Evolutionary conservation across 805 yeast species (phyloP), one percentile per base, ranked within the genome.

Genomic region (Pichia pseudocactophila): DNA sequence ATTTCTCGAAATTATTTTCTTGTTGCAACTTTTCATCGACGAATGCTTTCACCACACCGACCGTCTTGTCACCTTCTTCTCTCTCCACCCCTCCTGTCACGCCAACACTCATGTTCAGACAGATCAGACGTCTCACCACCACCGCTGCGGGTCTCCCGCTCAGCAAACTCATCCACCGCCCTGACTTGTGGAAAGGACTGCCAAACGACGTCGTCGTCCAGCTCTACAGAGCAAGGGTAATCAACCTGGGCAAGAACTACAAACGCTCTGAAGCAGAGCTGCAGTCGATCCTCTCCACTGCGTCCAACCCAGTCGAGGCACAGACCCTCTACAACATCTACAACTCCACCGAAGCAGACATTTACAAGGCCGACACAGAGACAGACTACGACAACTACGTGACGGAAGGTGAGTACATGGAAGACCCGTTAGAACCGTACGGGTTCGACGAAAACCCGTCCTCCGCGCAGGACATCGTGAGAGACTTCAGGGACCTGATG

Each of bases 401-500:
- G 36, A 57, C 61, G 7, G 59, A 55, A 32, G 62, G 62, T 47
- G 54, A 53, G 17, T 59, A 50, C 35, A 50, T 58, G 55, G 57
- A 55, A 36, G 60, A 55, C 20, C 41, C 42, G 9, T 41, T 46
- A 13, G 63, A 59, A 43, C 65, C 70, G n/a, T 75, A 71, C 51
- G 69, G 71, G 53, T 77, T 66, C 52, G 86, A 80, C 55, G 88
- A 81, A 54, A 67, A 78, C 48, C 81, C 87, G 20, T 68, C 80
- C 4, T 65, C 66, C 12, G 94, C 92, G 18, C 94, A 82, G 52
- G 80, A 82, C 53, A 73, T 74, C 46, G 73, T 81, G 28, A 75
- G 76, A 43, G 81, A 77, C 50, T 84, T 78, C 54, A 74, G 97
- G 56, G 81, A 76, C 50, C 78, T 76, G 52, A 78, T 95, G 51